Evolutionary conservation across 2,329 filamentous ascomycete species (phyloP).

Genomic region (Sodiomyces alkalinus): DNA sequence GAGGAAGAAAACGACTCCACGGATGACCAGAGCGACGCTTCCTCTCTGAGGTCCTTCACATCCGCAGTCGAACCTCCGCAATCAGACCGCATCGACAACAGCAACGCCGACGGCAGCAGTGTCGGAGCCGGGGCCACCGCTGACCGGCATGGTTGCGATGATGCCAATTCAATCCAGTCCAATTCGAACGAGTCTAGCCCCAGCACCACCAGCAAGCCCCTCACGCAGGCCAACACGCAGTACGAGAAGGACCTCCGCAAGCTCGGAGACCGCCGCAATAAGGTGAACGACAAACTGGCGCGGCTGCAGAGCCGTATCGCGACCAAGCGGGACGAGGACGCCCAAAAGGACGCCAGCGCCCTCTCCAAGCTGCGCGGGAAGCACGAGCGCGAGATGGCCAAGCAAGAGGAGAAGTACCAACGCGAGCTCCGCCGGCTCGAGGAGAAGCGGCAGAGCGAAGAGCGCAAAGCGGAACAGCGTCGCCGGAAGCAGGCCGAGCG

Average conservation of each 20-base stretch:
- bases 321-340: slow-evolving; percentile 28
- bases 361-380: slow-evolving; percentile 45
- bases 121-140: too few species aligned
- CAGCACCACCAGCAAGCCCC: slow-evolving; percentile 10
- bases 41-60: slow-evolving; percentile 31
- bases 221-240: slow-evolving; percentile 12
- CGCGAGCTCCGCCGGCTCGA: slow-evolving; percentile 50
- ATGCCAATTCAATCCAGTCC: slow-evolving; percentile 14
- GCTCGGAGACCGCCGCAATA: slow-evolving; percentile 42
- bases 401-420: slow-evolving; percentile 51
- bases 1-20: slow-evolving; percentile 14
- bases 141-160: slow-evolving; percentile 1
- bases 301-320: slow-evolving; percentile 33
- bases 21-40: slow-evolving; percentile 22
- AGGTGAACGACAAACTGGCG: slow-evolving; percentile 48
- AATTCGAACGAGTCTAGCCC: slow-evolving; percentile 26
- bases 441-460: slow-evolving; percentile 46
- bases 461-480: slow-evolving; percentile 39
- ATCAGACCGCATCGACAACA: slow-evolving; percentile 8
- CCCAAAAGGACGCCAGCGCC: slow-evolving; percentile 32
- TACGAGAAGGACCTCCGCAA: slow-evolving; percentile 52
- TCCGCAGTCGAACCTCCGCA: slow-evolving; percentile 27
- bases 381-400: slow-evolving; percentile 46
- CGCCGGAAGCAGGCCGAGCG: slow-evolving; percentile 35
- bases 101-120: not conserved